phyloP scores from a whole-genome alignment of 1,284 basidiomycete genomes.

The Cystobasidiaceae sp. region DNA sequence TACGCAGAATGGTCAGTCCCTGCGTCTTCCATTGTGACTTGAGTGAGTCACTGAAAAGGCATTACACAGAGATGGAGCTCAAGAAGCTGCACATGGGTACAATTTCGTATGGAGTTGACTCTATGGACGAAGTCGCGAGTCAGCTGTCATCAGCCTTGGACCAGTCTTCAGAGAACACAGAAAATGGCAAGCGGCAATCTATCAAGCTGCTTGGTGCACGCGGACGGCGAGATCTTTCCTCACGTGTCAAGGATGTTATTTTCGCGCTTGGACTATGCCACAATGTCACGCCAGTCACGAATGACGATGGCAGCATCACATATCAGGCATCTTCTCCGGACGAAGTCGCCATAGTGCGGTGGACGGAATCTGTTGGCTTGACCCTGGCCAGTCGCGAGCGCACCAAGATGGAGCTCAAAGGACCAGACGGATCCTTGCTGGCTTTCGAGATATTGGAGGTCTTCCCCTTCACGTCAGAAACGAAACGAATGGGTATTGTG shows the following conservation, averaged over 20 bases:
- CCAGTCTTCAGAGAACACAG: not conserved
- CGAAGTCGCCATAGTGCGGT: conserved; percentile 97
- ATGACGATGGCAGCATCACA: conserved; percentile 87
- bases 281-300: conserved; percentile 91
- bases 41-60: conserved; percentile 1
- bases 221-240: conserved; percentile 89
- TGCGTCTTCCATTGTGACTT: not conserved
- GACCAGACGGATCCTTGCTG: conserved; percentile 59
- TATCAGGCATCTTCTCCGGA: conserved; percentile 99
- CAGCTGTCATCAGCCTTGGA: conserved; percentile 78
- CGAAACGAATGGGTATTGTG: conserved; percentile 98
- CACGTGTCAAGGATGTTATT: conserved; percentile 88
- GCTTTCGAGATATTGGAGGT: conserved; percentile 84
- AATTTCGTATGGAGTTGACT: conserved; percentile 90
- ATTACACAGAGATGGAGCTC: conserved; percentile 86
- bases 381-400: conserved; percentile 83
- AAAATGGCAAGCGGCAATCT: not conserved
- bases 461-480: conserved; percentile 95
- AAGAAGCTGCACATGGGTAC: conserved; percentile 98
- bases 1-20: conserved; percentile 79
- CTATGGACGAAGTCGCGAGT: conserved; percentile 95
- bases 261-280: conserved; percentile 91
- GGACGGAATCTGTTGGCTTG: conserved; percentile 91
- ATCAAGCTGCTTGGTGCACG: conserved; percentile 48
- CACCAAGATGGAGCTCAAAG: conserved; percentile 71